Evolutionary conservation across 2,329 filamentous ascomycete genomes (phyloP), one percentile per base, ranked within the genome.

Genomic region (Penicillium thymicola): DNA sequence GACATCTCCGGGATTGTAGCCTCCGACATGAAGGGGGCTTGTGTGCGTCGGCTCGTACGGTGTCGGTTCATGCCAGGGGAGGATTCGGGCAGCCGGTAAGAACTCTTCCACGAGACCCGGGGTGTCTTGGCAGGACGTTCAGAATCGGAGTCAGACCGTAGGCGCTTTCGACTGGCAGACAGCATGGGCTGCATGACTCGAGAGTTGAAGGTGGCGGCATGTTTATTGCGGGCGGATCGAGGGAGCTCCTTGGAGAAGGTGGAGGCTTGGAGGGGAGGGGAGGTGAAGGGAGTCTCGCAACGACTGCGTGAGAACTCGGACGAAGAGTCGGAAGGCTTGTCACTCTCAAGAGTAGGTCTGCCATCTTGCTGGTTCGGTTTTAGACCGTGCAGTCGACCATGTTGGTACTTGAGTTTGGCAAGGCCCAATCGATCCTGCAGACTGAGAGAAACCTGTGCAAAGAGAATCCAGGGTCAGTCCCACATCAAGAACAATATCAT

Each of bases 361-460:
- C 65, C 87, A 83, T 76, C 88, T 85, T 71, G 92, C 81, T 76
- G 93, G 85, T 71, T 92, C 85, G 71, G 93, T 82, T 90, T 72
- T 48, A 70, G 58, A 16, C 96, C 83, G 75, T 94, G 90, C 76
- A 97, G 89, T 87, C 92, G 95, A 72, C 92, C 92, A 78, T 96
- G 89, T 77, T 95, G 92, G 65, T 94, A 92, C 79, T 97, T 97
- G 83, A 97, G 94, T 76, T 95, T 94, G 72, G 94, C 94, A 62
- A 97, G 85, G 57, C 94, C 93, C 58, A 99, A 86, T 62, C 93
- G 90, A 79, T 96, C 92, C 78, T 97, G 92, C 54, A 99, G 82
- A 70, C 89, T 89, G 72, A 93, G 84, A 67, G 92, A 94, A 80
- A 99, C 96, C 94, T 97, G 40, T 44, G 23, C 7, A 11, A 32